Evolutionary conservation across 768 basidiomycete genomes (phyloP).

Genomic region (Gloeostereum incarnatum): DNA sequence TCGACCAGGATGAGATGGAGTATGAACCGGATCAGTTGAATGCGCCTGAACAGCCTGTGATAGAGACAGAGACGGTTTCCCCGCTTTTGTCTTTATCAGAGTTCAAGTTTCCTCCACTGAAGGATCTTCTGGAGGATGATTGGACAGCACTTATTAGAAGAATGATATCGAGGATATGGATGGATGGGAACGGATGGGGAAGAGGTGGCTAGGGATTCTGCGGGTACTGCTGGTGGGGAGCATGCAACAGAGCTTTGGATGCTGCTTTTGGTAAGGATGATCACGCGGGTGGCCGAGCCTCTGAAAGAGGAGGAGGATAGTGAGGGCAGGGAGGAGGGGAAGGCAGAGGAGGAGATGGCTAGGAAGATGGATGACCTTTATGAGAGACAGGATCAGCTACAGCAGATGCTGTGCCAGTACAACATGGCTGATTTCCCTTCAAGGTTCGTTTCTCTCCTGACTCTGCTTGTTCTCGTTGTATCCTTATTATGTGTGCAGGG

Average conservation of each 20-base stretch:
- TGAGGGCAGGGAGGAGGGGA: conserved; percentile 15
- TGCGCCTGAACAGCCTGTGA: conserved; percentile 9
- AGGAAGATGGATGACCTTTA: conserved; percentile 33
- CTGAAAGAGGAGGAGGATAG: conserved; percentile 25
- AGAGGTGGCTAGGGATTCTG: conserved; percentile 32
- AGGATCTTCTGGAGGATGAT: conserved; percentile 47
- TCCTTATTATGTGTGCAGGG: conserved; percentile 32
- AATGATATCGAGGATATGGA: conserved; percentile 67
- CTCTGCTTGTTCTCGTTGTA: conserved; percentile 5
- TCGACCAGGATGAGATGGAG: conserved; percentile 88
- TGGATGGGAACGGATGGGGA: too few species aligned
- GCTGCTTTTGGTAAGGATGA: conserved; percentile 77
- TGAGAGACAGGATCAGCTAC: conserved; percentile 60
- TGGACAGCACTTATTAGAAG: conserved; percentile 44
- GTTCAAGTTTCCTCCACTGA: conserved; percentile 77
- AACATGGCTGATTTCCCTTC: conserved; percentile 82
- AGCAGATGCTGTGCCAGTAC: conserved; percentile 75
- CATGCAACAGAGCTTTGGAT: conserved; percentile 89
- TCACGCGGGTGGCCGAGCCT: conserved; percentile 71
- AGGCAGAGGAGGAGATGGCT: conserved; percentile 19
- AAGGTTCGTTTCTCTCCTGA: conserved; percentile 41
- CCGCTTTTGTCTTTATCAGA: conserved; percentile 36
- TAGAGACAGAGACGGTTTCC: background rate
- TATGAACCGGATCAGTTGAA: conserved; percentile 82
- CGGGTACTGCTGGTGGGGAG: conserved; percentile 6